Evolutionary conservation across 2,329 filamentous ascomycete species (phyloP).

Genomic region (Phialemoniopsis sp.): DNA sequence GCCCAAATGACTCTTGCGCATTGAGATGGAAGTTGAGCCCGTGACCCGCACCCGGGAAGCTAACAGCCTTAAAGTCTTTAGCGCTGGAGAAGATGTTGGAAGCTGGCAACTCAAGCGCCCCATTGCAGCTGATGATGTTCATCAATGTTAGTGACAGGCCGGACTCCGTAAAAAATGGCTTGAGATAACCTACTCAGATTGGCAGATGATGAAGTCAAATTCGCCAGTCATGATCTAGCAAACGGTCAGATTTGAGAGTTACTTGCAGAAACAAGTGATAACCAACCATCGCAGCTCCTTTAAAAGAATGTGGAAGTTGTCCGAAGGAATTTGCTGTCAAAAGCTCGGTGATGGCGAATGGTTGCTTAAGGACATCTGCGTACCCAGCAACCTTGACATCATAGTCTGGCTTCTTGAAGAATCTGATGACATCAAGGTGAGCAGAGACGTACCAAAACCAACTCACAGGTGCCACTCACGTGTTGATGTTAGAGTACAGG

Average conservation of each 20-base stretch:
- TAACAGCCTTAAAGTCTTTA: conserved; percentile 8
- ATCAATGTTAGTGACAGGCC: neutral
- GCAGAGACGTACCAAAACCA: neutral
- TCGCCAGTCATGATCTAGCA: conserved; percentile 13
- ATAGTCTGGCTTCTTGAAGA: conserved; percentile 10
- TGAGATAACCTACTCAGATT: conserved; percentile 10
- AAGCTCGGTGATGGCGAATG: conserved; percentile 7
- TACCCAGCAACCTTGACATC: conserved; percentile 5
- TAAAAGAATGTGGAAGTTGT: conserved; percentile 3
- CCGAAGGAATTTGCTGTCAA: neutral
- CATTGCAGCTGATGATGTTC: conserved; percentile 7
- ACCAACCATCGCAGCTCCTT: conserved; percentile 6
- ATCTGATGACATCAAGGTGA: conserved; percentile 1
- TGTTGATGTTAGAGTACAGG: conserved; percentile 4
- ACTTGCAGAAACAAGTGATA: neutral
- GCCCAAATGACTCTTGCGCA: conserved; percentile 5
- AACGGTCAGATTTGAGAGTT: neutral
- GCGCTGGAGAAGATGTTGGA: conserved; percentile 4
- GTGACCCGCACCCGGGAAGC: conserved; percentile 8
- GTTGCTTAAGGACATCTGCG: conserved; percentile 5
- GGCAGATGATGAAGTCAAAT: conserved; percentile 14
- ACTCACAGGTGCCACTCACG: conserved; percentile 2
- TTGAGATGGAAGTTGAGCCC: conserved; percentile 10
- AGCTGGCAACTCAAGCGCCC: conserved; percentile 4
- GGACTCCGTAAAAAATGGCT: neutral